Conservation (phyloP, 164 flowering plant genomes). For the Annona cherimola region DNA sequence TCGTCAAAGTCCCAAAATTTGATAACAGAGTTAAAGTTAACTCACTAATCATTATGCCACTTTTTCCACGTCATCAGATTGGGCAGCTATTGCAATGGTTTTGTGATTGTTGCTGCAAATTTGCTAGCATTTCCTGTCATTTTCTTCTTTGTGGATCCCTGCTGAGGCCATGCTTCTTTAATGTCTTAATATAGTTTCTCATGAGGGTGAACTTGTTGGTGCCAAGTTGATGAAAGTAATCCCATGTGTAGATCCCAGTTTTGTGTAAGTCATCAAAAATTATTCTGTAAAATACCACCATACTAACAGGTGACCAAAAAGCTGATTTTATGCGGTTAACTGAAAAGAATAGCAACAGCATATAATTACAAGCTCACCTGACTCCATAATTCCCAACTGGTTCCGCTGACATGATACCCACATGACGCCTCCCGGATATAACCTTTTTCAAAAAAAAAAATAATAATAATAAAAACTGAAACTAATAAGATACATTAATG, state of each 20-base stretch:
- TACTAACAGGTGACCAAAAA: not conserved
- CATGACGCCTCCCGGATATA: slow-evolving; percentile 76
- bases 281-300: slow-evolving; percentile 39
- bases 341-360: not conserved
- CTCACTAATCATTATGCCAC: too few species aligned
- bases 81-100: too few species aligned
- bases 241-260: slow-evolving; percentile 96
- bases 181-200: slow-evolving; percentile 67
- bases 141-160: slow-evolving; percentile 59
- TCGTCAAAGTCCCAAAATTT: too few species aligned
- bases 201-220: slow-evolving; percentile 72
- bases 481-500: not conserved
- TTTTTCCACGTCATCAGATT: too few species aligned
- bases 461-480: not conserved
- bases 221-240: slow-evolving; percentile 79
- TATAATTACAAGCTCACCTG: slow-evolving; percentile 40
- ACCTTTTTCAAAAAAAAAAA: slow-evolving; percentile 39
- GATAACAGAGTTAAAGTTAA: too few species aligned
- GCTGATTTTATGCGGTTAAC: not conserved
- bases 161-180: slow-evolving; percentile 68
- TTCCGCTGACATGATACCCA: slow-evolving; percentile 94
- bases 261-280: slow-evolving; percentile 88
- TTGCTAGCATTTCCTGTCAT: slow-evolving; percentile 14
- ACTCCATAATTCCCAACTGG: slow-evolving; percentile 96
- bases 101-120: too few species aligned